Conservation (phyloP, 2,329 filamentous ascomycete species). For the Chalara sp. region DNA sequence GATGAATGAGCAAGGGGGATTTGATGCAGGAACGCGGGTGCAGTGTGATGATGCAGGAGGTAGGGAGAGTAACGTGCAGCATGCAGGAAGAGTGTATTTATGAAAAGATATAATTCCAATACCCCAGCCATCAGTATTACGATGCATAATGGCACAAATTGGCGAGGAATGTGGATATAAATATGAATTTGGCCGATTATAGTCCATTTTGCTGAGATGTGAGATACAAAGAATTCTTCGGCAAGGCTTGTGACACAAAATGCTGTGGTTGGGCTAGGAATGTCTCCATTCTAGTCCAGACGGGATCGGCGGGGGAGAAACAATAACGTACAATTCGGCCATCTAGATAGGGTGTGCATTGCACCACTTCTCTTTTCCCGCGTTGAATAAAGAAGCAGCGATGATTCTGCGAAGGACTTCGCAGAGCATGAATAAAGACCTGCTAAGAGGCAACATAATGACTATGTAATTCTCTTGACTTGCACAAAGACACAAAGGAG, state of each 20-base stretch:
- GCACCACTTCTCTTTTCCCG: too few species aligned
- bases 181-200: slow-evolving; percentile 4
- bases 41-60: slow-evolving; percentile 12
- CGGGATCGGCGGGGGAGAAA: neutral
- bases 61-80: slow-evolving; percentile 14
- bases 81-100: slow-evolving; percentile 22
- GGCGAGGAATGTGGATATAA: slow-evolving; percentile 11
- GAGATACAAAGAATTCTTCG: slow-evolving; percentile 5
- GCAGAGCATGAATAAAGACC: neutral
- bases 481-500: neutral
- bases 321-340: neutral
- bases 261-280: neutral
- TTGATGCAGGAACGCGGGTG: slow-evolving; percentile 17
- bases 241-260: slow-evolving; percentile 1
- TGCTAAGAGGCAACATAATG: neutral
- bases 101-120: slow-evolving; percentile 14
- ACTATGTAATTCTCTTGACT: neutral
- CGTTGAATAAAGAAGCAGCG: too few species aligned
- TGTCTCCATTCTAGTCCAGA: slow-evolving; percentile 6
- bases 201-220: slow-evolving; percentile 6
- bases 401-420: neutral
- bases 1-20: slow-evolving; percentile 10
- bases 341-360: too few species aligned
- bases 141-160: neutral
- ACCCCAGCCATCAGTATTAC: slow-evolving; percentile 23